Evolutionary conservation across 257 asterid species (phyloP).

Genomic region (Parsonsia alboflavescens): DNA sequence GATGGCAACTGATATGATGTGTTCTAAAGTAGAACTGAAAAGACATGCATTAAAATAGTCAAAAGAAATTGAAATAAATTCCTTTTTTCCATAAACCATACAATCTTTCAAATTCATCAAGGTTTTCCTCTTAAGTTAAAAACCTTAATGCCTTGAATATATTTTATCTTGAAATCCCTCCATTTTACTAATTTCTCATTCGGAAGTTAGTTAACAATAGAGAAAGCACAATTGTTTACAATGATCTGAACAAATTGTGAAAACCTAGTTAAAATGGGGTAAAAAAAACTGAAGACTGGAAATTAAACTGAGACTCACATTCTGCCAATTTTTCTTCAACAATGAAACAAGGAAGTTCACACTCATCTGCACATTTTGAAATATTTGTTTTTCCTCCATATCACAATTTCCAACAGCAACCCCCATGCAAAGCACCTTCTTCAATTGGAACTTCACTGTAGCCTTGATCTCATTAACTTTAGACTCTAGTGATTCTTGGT

Average conservation of each 20-base stretch:
- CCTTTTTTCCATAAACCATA: not conserved
- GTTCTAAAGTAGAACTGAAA: not conserved
- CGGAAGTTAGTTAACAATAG: not conserved
- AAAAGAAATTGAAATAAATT: not conserved
- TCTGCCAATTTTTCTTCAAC: constrained; percentile 24
- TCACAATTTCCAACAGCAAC: constrained; percentile 23
- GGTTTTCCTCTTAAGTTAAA: not conserved
- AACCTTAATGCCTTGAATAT: not conserved
- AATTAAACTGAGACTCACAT: constrained; percentile 2
- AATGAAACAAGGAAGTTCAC: constrained; percentile 22
- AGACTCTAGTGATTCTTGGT: constrained; percentile 21
- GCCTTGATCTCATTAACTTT: constrained; percentile 23
- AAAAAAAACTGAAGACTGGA: not conserved
- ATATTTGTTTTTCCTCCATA: constrained; percentile 26
- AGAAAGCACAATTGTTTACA: not conserved
- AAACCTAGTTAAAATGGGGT: not conserved
- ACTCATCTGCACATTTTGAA: constrained; percentile 28
- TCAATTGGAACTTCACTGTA: constrained; percentile 22
- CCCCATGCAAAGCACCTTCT: constrained; percentile 27
- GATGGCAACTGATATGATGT: not conserved
- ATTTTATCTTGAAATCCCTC: not conserved
- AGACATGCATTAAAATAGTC: not conserved
- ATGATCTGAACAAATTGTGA: not conserved
- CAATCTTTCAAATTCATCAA: not conserved
- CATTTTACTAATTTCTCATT: not conserved